Conservation (phyloP, 441 rosid genomes). For the Hypseocharis bilobata region DNA sequence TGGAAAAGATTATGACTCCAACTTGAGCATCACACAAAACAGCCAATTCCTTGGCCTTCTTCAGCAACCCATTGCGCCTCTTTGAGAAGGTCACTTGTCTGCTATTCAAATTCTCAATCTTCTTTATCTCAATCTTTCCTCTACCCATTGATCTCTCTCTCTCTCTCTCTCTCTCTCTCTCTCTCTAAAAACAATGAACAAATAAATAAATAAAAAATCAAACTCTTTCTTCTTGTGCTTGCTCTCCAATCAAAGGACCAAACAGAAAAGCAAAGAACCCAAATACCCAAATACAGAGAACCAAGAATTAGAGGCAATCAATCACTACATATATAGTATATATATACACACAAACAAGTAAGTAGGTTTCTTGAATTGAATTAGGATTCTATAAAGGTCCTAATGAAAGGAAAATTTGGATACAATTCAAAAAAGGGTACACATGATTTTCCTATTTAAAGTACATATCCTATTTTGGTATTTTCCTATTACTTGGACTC, state of each 20-base stretch:
- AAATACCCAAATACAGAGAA: too few species aligned
- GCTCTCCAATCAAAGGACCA: too few species aligned
- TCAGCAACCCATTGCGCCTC: constrained; percentile 81
- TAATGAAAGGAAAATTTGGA: not conserved
- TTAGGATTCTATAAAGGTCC: not conserved
- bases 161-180: too few species aligned
- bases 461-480: not conserved
- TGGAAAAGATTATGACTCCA: constrained; percentile 66
- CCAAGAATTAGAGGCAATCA: too few species aligned
- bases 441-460: not conserved
- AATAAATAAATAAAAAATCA: too few species aligned
- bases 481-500: not conserved
- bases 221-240: too few species aligned
- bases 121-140: constrained; percentile 76
- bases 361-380: too few species aligned
- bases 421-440: not conserved
- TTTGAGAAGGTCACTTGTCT: constrained; percentile 95
- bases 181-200: too few species aligned
- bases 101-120: constrained; percentile 78
- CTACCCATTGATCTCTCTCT: too few species aligned
- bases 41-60: constrained; percentile 93
- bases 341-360: too few species aligned
- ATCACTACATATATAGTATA: too few species aligned
- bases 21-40: constrained; percentile 87
- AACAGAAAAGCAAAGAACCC: too few species aligned